Evolutionary conservation across 164 flowering plant genomes (phyloP).

Genomic region (Chloranthus sessilifolius): DNA sequence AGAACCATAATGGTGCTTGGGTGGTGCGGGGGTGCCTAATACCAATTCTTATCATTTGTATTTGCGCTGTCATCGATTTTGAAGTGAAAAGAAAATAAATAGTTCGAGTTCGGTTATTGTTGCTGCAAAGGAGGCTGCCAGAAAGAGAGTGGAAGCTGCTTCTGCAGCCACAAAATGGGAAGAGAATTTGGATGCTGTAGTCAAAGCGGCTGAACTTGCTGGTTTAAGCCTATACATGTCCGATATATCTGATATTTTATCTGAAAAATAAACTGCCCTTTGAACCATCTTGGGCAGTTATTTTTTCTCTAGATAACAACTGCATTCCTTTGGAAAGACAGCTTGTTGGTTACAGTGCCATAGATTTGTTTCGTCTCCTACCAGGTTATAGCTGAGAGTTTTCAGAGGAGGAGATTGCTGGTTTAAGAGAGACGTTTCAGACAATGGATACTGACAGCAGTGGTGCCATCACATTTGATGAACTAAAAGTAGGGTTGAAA

Average conservation of each 20-base stretch:
- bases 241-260: no score
- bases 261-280: no score
- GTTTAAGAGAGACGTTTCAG: conserved; percentile 84
- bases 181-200: conserved; percentile 80
- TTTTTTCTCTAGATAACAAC: background rate
- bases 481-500: conserved; percentile 85
- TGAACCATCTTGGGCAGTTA: no score
- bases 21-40: no score
- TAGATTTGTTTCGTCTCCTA: conserved; percentile 4
- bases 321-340: background rate
- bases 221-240: no score
- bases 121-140: conserved; percentile 74
- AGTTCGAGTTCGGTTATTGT: conserved; percentile 44
- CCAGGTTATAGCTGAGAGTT: conserved; percentile 98
- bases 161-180: conserved; percentile 75
- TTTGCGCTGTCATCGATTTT: no score
- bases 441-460: conserved; percentile 97
- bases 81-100: conserved; percentile 30
- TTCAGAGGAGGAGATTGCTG: conserved; percentile 98
- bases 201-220: conserved; percentile 84
- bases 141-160: conserved; percentile 74
- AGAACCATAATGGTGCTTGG: no score
- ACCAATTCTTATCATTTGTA: no score
- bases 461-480: conserved; percentile 98
- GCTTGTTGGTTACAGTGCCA: background rate